phyloP scores from a whole-genome alignment of 2,329 filamentous ascomycete genomes.

The Xylaria sp. region DNA sequence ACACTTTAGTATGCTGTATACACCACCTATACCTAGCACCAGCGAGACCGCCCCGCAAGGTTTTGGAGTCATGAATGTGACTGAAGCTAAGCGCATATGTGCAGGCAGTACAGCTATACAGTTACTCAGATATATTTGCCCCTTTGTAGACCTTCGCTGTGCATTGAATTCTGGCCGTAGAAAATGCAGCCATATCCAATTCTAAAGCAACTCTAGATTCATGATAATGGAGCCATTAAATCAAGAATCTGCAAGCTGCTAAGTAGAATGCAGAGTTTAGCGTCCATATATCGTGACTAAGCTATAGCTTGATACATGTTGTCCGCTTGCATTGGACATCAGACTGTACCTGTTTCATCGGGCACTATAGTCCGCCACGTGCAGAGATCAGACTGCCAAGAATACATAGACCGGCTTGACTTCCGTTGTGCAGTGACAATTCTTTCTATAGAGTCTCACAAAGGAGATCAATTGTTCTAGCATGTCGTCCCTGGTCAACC shows the following conservation, averaged over 20 bases:
- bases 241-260: background rate
- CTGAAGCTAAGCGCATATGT: background rate
- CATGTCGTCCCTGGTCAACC: background rate
- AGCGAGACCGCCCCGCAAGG: background rate
- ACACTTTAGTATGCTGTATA: background rate
- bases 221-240: background rate
- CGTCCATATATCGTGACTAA: slow-evolving; percentile 8
- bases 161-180: background rate
- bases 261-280: background rate
- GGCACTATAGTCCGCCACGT: slow-evolving; percentile 16
- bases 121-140: background rate
- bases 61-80: background rate
- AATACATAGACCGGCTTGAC: slow-evolving; percentile 12
- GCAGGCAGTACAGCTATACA: background rate
- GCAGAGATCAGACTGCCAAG: slow-evolving; percentile 24
- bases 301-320: slow-evolving; percentile 14
- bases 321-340: slow-evolving; percentile 16
- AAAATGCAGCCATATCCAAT: slow-evolving; percentile 8
- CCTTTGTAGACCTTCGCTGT: background rate
- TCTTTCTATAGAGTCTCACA: background rate
- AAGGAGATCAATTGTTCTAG: slow-evolving; percentile 4
- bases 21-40: background rate
- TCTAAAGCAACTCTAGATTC: slow-evolving; percentile 12
- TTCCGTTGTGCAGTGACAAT: slow-evolving; percentile 4
- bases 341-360: slow-evolving; percentile 26